Percentiles rank a stretch among this genome's conserved stretches.
Conservation (phyloP, 2,329 filamentous ascomycete genomes). For the Cladosporium sp. region DNA sequence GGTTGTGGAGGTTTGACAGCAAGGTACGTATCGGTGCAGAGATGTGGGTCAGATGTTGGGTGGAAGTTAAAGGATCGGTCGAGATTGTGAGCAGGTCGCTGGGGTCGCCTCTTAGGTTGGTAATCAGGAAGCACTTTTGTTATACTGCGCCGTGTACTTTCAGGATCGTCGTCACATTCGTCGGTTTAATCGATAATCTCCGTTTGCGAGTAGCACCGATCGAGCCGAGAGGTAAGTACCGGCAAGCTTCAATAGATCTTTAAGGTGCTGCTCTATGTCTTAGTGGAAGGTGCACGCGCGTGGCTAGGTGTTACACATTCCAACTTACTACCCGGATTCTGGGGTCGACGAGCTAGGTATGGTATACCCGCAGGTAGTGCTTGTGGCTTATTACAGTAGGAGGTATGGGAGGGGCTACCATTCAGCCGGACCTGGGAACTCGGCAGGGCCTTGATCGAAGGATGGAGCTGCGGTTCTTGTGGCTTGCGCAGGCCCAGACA, state of each 20-base stretch:
- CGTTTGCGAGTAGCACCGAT: background rate
- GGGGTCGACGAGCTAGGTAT: background rate
- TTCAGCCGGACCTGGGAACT: slow-evolving; percentile 6
- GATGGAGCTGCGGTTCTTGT: background rate
- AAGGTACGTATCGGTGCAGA: slow-evolving; percentile 1
- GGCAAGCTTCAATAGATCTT: slow-evolving; percentile 6
- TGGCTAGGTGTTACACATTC: background rate
- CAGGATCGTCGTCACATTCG: background rate
- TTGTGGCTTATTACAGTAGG: background rate
- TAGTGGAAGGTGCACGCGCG: background rate
- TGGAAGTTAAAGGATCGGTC: background rate
- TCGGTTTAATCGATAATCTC: background rate
- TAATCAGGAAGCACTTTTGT: background rate
- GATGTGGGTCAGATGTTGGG: slow-evolving; percentile 8
- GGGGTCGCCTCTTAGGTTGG: background rate
- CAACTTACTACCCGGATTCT: background rate
- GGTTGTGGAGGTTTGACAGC: background rate
- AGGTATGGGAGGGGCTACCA: background rate
- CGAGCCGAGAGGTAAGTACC: background rate
- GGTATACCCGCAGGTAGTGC: background rate
- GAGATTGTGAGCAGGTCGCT: background rate
- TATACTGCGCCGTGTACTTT: background rate
- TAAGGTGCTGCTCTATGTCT: background rate
- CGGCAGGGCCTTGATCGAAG: background rate
- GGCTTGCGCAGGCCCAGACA: slow-evolving; percentile 1